These are phyloP conservation scores for Aspergillus transmontanensis DNA, from an alignment of 2,329 filamentous ascomycete species.

Conservation along the genomic window DNA sequence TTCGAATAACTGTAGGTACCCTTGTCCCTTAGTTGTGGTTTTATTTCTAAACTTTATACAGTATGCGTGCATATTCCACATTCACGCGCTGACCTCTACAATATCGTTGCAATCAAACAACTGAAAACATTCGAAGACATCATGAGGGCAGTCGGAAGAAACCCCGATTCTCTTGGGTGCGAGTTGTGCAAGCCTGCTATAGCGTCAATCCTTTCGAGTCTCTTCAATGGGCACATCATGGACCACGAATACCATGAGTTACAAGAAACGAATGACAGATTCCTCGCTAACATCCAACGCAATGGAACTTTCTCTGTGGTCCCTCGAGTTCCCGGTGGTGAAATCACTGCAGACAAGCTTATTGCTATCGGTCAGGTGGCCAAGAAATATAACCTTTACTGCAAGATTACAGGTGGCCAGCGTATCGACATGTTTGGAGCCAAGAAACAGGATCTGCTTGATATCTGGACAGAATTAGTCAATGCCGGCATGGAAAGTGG, in stretches of 20 bases:
- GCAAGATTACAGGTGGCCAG: constrained; percentile 90
- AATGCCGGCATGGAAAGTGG: constrained; percentile 87
- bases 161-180: constrained; percentile 73
- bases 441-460: constrained; percentile 78
- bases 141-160: constrained; percentile 76
- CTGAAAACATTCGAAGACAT: constrained; percentile 72
- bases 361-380: constrained; percentile 82
- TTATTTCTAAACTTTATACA: constrained; percentile 21
- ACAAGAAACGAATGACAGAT: constrained; percentile 89
- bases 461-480: constrained; percentile 79
- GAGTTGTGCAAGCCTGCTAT: constrained; percentile 85
- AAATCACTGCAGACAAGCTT: constrained; percentile 84
- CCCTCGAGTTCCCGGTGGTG: constrained; percentile 78
- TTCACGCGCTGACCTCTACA: constrained; percentile 85
- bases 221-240: constrained; percentile 85
- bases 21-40: neutral
- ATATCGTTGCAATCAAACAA: constrained; percentile 81
- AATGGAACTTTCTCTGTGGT: constrained; percentile 91
- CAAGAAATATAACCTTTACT: constrained; percentile 81
- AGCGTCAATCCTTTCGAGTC: constrained; percentile 75
- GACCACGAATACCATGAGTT: constrained; percentile 70
- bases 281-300: constrained; percentile 84
- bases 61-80: constrained; percentile 82
- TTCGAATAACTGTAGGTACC: constrained; percentile 65
- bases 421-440: constrained; percentile 93